Evolutionary conservation across 768 basidiomycete species (phyloP).

Genomic region (Tephrocybe sp.): DNA sequence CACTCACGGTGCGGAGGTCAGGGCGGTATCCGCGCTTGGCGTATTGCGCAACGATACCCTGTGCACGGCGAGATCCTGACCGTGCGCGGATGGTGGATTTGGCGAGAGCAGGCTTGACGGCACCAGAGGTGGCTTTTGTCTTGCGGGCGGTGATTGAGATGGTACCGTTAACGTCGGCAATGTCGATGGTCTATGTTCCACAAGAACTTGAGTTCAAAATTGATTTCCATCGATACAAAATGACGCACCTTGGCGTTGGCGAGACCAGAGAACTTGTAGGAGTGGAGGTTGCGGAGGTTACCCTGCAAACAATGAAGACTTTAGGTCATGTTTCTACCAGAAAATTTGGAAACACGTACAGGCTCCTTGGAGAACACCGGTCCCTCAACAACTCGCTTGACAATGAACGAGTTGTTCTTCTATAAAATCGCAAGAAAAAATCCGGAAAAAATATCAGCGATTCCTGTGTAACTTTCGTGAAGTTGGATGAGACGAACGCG

Average conservation of each 20-base stretch:
- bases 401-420: slow-evolving; percentile 84
- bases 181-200: slow-evolving; percentile 60
- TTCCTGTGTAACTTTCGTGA: not conserved
- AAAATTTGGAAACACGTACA: too few species aligned
- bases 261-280: slow-evolving; percentile 89
- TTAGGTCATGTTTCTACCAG: too few species aligned
- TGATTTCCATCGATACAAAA: not conserved
- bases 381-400: slow-evolving; percentile 72
- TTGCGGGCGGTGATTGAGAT: slow-evolving; percentile 67
- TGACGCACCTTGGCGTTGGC: slow-evolving; percentile 72
- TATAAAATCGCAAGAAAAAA: slow-evolving; percentile 29
- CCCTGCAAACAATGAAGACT: slow-evolving; percentile 59
- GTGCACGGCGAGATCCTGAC: slow-evolving; percentile 67
- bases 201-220: not conserved
- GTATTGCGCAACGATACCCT: slow-evolving; percentile 56
- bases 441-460: slow-evolving; percentile 7
- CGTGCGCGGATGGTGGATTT: slow-evolving; percentile 59
- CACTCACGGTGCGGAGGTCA: slow-evolving; percentile 73
- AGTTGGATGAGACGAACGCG: slow-evolving; percentile 54
- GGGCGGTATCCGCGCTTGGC: slow-evolving; percentile 73
- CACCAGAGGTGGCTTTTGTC: slow-evolving; percentile 49
- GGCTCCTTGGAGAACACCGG: slow-evolving; percentile 84
- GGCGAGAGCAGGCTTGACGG: slow-evolving; percentile 47
- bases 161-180: slow-evolving; percentile 51
- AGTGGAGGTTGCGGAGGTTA: slow-evolving; percentile 84